phyloP scores from a whole-genome alignment of 768 basidiomycete genomes.

The Mycena filopes region DNA sequence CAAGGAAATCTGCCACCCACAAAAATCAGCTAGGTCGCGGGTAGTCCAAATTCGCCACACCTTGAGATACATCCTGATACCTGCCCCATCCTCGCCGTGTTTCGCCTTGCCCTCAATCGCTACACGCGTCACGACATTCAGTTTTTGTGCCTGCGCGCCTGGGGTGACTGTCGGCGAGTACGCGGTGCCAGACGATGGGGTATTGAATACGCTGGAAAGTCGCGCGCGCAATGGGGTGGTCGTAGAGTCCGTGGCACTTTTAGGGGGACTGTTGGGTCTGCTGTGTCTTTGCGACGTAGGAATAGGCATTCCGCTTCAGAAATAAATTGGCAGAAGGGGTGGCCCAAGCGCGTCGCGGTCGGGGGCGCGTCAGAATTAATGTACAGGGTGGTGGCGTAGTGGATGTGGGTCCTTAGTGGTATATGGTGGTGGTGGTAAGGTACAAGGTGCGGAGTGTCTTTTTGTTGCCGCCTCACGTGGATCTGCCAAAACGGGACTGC shows the following conservation, averaged over 20 bases:
- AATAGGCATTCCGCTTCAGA: constrained; percentile 21
- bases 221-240: constrained; percentile 21
- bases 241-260: constrained; percentile 1
- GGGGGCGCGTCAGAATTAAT: constrained; percentile 24
- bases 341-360: constrained; percentile 9
- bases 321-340: neutral
- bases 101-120: constrained; percentile 81
- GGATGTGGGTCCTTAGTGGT: neutral
- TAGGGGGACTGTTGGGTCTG: constrained; percentile 28
- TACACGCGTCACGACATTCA: constrained; percentile 70
- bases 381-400: constrained; percentile 1
- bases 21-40: constrained; percentile 3
- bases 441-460: neutral
- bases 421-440: constrained; percentile 4
- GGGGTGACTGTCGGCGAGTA: constrained; percentile 28
- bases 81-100: constrained; percentile 70
- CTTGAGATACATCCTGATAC: constrained; percentile 82
- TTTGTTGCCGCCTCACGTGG: constrained; percentile 5
- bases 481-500: neutral
- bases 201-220: constrained; percentile 21
- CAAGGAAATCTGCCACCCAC: constrained; percentile 63
- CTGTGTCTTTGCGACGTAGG: constrained; percentile 25
- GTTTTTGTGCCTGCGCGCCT: constrained; percentile 20
- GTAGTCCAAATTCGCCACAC: constrained; percentile 45
- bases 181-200: constrained; percentile 26